phyloP scores from a whole-genome alignment of 179 eudicot species.

The Gypsophila paniculata region DNA sequence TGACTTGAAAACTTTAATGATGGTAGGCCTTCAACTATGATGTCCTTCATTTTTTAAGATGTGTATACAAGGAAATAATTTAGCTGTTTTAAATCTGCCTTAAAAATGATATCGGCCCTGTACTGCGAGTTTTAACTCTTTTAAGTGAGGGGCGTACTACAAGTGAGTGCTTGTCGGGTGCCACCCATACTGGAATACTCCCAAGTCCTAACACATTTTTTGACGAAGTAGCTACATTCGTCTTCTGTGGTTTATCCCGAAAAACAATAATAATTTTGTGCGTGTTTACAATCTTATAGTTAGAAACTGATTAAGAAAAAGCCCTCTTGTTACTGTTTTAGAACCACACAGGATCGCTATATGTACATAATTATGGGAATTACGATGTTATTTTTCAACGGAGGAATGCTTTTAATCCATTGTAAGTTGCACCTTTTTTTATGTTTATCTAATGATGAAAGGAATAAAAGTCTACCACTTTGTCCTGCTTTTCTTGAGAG shows the following conservation, averaged over 20 bases:
- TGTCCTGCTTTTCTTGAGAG: neutral
- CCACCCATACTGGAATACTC: neutral
- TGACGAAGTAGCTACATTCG: neutral
- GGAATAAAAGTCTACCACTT: conserved; percentile 2
- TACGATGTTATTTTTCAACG: neutral
- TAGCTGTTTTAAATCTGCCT: neutral
- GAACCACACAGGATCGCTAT: neutral
- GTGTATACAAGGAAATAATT: neutral
- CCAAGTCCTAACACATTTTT: neutral
- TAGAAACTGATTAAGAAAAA: neutral
- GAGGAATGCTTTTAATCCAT: conserved; percentile 4
- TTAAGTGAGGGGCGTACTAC: neutral
- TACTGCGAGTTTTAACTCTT: too few relatives aligned
- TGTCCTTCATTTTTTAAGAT: neutral
- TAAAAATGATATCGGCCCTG: neutral
- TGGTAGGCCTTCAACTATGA: neutral
- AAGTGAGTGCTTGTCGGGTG: neutral
- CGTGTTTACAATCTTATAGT: neutral
- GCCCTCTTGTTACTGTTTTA: neutral
- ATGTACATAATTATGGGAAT: neutral
- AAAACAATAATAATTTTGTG: neutral
- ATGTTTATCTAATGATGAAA: conserved; percentile 9
- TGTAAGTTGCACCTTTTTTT: conserved; percentile 3
- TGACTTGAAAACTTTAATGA: neutral
- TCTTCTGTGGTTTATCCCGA: neutral